phyloP scores from a whole-genome alignment of 495 filamentous ascomycete species.

The Tuber magnatum region DNA sequence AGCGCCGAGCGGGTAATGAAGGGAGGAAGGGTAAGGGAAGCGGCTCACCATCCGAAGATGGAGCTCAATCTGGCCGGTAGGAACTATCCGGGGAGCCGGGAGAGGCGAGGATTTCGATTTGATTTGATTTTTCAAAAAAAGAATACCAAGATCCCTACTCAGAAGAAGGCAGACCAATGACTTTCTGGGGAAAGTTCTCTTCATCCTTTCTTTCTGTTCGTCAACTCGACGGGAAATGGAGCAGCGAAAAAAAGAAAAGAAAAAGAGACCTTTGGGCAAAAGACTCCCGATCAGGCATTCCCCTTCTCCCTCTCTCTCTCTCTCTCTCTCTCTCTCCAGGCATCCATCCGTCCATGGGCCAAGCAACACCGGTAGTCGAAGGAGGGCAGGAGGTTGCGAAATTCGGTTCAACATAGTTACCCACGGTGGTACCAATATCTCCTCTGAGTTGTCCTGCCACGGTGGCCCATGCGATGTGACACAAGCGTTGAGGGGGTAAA shows the following conservation, averaged over 20 bases:
- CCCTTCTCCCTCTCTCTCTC: neutral
- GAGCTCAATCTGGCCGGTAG: neutral
- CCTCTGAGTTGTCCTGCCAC: slow-evolving; percentile 5
- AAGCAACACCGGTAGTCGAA: neutral
- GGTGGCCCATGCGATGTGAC: slow-evolving; percentile 1
- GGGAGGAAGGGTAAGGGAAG: neutral
- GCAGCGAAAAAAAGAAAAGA: neutral
- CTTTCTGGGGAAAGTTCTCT: neutral
- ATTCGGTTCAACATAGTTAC: neutral
- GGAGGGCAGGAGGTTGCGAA: neutral
- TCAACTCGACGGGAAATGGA: neutral
- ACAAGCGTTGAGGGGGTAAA: neutral
- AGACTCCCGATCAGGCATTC: neutral
- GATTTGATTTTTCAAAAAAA: neutral
- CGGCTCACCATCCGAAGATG: neutral
- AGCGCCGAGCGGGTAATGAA: neutral
- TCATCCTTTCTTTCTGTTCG: neutral
- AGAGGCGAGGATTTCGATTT: neutral
- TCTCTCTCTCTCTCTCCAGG: neutral
- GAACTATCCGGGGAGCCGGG: neutral
- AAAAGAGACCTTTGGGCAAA: neutral
- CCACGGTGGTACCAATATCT: neutral
- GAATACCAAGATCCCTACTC: neutral
- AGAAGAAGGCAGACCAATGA: neutral
- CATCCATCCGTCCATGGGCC: neutral